These are phyloP conservation scores for Puccinia triticina DNA, from an alignment of 1,284 basidiomycete species.

Conservation along the genomic window DNA sequence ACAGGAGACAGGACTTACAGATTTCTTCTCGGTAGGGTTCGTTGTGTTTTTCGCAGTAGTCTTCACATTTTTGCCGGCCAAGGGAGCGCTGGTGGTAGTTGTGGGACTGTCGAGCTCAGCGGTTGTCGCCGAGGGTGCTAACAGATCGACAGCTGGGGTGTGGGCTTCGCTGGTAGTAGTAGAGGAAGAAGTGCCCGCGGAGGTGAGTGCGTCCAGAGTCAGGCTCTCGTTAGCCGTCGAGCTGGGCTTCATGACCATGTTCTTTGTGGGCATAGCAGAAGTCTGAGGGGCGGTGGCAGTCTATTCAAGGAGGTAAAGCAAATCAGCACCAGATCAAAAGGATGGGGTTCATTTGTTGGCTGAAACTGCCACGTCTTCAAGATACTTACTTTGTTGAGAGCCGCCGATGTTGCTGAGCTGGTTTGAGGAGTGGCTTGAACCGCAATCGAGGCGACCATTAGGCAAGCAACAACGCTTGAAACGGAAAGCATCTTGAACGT, in stretches of 20 bases:
- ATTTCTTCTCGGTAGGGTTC: background rate
- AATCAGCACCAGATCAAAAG: background rate
- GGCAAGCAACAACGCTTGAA: background rate
- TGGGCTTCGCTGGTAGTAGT: background rate
- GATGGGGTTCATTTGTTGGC: background rate
- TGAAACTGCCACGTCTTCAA: background rate
- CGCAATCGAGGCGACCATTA: background rate
- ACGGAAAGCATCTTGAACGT: slow-evolving; percentile 15
- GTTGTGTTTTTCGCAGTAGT: background rate
- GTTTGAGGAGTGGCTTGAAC: background rate
- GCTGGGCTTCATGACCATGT: background rate
- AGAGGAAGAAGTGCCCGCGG: too few relatives aligned
- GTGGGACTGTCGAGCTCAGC: background rate
- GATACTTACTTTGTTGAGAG: background rate
- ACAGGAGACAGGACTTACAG: background rate
- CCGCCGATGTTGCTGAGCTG: background rate
- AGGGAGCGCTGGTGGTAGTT: background rate
- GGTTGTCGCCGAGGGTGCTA: background rate
- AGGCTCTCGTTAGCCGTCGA: background rate
- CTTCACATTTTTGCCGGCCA: background rate
- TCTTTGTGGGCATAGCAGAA: background rate
- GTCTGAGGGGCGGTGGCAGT: background rate
- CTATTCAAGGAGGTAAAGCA: background rate
- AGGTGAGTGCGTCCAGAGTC: too few relatives aligned
- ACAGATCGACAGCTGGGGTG: background rate